Evolutionary conservation across 345 rosid species (phyloP).

Genomic region (Crucihimalaya himalaica): DNA sequence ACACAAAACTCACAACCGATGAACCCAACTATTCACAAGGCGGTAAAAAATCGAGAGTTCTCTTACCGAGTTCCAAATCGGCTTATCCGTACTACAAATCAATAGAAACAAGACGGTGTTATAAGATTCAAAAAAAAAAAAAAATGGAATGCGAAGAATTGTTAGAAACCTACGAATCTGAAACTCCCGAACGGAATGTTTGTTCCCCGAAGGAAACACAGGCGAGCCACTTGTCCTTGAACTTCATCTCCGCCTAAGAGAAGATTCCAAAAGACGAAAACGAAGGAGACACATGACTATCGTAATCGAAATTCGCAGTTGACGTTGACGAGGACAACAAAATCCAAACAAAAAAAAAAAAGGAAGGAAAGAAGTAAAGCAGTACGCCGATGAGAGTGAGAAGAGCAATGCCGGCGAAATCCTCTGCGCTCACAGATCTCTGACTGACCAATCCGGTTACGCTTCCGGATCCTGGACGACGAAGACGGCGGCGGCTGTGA

Average conservation of each 20-base stretch:
- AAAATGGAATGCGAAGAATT: not conserved
- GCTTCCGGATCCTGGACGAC: constrained; percentile 35
- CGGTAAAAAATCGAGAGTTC: not conserved
- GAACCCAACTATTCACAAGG: not conserved
- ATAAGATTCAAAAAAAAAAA: not conserved
- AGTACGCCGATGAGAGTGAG: constrained; percentile 66
- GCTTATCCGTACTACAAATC: constrained; percentile 80
- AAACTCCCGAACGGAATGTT: constrained; percentile 69
- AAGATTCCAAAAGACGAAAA: not conserved
- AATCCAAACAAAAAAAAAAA: not conserved
- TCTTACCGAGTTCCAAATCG: constrained; percentile 87
- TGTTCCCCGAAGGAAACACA: constrained; percentile 93
- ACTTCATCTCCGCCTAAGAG: constrained; percentile 80
- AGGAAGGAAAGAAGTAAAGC: not conserved
- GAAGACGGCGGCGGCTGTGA: constrained; percentile 40
- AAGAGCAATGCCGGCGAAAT: constrained; percentile 89
- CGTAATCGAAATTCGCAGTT: not conserved
- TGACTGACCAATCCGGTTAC: constrained; percentile 31
- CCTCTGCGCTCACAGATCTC: constrained; percentile 56
- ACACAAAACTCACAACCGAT: not conserved
- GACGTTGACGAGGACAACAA: not conserved
- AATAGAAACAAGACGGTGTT: constrained; percentile 27
- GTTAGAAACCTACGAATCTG: constrained; percentile 58
- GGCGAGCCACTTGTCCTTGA: constrained; percentile 89
- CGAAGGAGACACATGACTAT: constrained; percentile 4